Evolutionary conservation across 495 filamentous ascomycete genomes (phyloP), one percentile per base, ranked within the genome.

Genomic region (Apodospora peruviana): DNA sequence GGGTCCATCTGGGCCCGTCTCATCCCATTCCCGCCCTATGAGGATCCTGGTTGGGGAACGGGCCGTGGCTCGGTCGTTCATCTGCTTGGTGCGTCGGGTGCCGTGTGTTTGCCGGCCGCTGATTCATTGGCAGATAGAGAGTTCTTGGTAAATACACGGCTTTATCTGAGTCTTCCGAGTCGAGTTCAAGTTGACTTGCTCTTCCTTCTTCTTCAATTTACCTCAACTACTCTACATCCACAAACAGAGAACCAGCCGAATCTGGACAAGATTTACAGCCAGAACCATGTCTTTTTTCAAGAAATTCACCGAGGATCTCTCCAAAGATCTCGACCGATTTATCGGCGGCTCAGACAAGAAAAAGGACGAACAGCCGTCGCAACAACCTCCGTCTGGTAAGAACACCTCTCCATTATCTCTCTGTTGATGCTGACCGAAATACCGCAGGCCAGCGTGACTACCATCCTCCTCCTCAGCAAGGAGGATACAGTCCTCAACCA

Each of bases 381-480:
- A 9, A 14, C 10, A 5, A 5, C 36, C 36, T 9, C 17, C 36
- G 9, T 17, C 37, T 18, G 3, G 2, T 18, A 18, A 17, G 37
- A n/a, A n/a, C n/a, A n/a, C n/a, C n/a, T n/a, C n/a, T n/a, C n/a
- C n/a, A n/a, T n/a, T n/a, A n/a, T n/a, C n/a, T n/a, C n/a, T n/a
- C n/a, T n/a, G n/a, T n/a, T n/a, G n/a, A n/a, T n/a, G n/a, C n/a
- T n/a, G n/a, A n/a, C n/a, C n/a, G n/a, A n/a, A n/a, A n/a, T n/a
- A n/a, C n/a, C 18, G 5, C 48, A 51, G 40, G 19, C 18, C 20
- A 34, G 14, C 40, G n/a, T 23, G 18, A 42, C 27, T 36, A 21
- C 27, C 29, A 54, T 21, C 38, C 52, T 14, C 45, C 50, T 22
- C 51, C 55, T 16, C 52, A 50, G 19, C 45, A 45, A 17, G 23